Conservation (phyloP, 1,284 basidiomycete species). For the Serendipita sp. region DNA sequence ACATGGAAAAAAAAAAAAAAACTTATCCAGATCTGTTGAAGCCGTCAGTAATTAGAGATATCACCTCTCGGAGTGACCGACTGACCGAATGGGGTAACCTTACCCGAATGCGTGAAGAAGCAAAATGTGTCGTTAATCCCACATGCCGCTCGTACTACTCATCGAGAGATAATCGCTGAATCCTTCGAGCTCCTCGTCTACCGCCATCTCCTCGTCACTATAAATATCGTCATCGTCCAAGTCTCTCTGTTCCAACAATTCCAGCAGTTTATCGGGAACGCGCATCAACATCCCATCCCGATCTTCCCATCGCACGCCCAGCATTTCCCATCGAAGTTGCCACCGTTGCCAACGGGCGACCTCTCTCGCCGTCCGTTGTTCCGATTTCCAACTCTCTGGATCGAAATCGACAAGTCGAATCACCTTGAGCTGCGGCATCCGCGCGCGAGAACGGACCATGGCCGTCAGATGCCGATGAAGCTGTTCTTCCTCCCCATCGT, state of each 20-base stretch:
- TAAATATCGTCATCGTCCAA: conserved; percentile 1
- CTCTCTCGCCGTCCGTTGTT: neutral
- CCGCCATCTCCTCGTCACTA: conserved; percentile 1
- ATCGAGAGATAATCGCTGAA: conserved; percentile 5
- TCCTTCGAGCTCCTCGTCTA: conserved; percentile 2
- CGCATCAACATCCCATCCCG: neutral
- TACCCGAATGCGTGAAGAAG: no score
- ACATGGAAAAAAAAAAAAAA: neutral
- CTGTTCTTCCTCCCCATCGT: conserved; percentile 6
- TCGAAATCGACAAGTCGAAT: neutral
- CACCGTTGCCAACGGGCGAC: conserved; percentile 4
- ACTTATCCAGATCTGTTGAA: neutral
- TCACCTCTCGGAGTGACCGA: no score
- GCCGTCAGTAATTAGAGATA: no score
- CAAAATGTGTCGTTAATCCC: neutral
- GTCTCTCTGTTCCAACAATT: neutral
- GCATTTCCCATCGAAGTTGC: conserved; percentile 4
- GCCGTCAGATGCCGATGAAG: neutral
- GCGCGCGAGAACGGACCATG: neutral
- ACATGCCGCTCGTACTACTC: neutral
- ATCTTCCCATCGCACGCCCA: conserved; percentile 5
- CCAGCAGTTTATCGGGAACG: neutral
- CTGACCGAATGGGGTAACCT: no score
- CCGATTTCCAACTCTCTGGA: conserved; percentile 2
- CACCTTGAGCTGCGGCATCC: neutral